phyloP scores from a whole-genome alignment of 2,329 filamentous ascomycete species.

The Clonostachys byssicola region DNA sequence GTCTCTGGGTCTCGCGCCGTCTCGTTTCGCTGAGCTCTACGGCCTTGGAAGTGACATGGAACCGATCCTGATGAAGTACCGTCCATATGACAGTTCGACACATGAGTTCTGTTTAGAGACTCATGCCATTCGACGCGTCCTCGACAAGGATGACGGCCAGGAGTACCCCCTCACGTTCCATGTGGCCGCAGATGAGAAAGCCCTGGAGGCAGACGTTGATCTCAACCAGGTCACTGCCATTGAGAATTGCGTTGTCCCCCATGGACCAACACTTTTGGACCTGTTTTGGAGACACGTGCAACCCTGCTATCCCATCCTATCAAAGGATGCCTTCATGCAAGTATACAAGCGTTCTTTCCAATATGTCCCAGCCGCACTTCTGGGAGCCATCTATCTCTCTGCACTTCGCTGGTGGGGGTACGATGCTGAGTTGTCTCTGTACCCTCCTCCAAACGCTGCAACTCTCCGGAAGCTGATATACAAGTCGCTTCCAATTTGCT shows the following conservation, averaged over 20 bases:
- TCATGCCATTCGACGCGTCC: slow-evolving; percentile 54
- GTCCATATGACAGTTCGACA: slow-evolving; percentile 45
- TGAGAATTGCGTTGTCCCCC: slow-evolving; percentile 52
- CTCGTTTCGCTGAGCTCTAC: slow-evolving; percentile 22
- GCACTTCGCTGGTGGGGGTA: slow-evolving; percentile 47
- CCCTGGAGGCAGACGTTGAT: slow-evolving; percentile 15
- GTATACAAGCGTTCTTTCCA: slow-evolving; percentile 45
- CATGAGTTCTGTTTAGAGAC: slow-evolving; percentile 45
- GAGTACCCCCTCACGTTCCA: slow-evolving; percentile 25
- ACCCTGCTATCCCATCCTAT: slow-evolving; percentile 45
- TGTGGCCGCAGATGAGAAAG: slow-evolving; percentile 21
- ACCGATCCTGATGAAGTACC: slow-evolving; percentile 25
- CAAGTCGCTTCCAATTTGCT: slow-evolving; percentile 21
- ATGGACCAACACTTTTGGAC: slow-evolving; percentile 55
- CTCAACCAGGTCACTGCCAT: slow-evolving; percentile 33
- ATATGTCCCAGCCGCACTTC: slow-evolving; percentile 45
- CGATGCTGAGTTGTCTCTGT: slow-evolving; percentile 33
- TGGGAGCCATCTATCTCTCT: slow-evolving; percentile 51
- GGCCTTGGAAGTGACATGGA: slow-evolving; percentile 26
- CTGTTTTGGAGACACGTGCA: slow-evolving; percentile 58
- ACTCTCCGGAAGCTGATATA: slow-evolving; percentile 23
- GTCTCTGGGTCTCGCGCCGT: slow-evolving; percentile 12
- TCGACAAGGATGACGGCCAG: slow-evolving; percentile 38
- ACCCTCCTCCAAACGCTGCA: slow-evolving; percentile 25
- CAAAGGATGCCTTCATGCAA: slow-evolving; percentile 49